Percentiles rank a stretch among this genome's conserved stretches.
These are phyloP conservation scores for Didymellaceae sp. DNA, from an alignment of 2,329 filamentous ascomycete genomes.

Conservation along the genomic window DNA sequence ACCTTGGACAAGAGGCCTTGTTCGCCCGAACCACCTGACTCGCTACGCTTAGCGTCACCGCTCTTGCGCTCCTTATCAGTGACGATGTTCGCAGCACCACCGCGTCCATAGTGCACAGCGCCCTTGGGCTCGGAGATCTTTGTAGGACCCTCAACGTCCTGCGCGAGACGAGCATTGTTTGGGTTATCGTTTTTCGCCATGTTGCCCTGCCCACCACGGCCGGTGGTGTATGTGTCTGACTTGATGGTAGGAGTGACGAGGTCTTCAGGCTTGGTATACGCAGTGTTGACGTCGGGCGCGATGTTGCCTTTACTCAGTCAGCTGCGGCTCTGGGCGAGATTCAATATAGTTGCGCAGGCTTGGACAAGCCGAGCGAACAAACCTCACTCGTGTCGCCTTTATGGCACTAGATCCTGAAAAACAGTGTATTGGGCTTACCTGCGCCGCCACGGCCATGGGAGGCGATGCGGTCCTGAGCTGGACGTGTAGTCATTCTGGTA, in stretches of 20 bases:
- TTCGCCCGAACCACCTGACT: slow-evolving; percentile 19
- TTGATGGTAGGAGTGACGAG: slow-evolving; percentile 85
- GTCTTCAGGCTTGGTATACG: slow-evolving; percentile 58
- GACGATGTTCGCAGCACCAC: slow-evolving; percentile 73
- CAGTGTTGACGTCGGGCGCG: slow-evolving; percentile 46
- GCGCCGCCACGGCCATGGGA: slow-evolving; percentile 82
- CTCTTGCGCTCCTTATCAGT: slow-evolving; percentile 45
- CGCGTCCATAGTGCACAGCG: slow-evolving; percentile 72
- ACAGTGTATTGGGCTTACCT: slow-evolving; percentile 50
- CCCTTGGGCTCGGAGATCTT: slow-evolving; percentile 60
- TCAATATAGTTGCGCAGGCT: background rate
- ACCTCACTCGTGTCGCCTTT: no score
- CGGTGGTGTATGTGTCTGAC: slow-evolving; percentile 83
- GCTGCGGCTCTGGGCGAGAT: background rate
- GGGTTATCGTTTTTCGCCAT: slow-evolving; percentile 79
- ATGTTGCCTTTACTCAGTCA: slow-evolving; percentile 55
- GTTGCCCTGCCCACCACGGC: slow-evolving; percentile 86
- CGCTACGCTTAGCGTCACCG: slow-evolving; percentile 42
- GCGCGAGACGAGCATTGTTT: slow-evolving; percentile 74
- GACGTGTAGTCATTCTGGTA: slow-evolving; percentile 31
- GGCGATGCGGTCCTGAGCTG: slow-evolving; percentile 39
- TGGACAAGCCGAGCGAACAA: background rate
- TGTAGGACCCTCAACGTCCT: slow-evolving; percentile 73
- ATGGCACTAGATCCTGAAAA: no score
- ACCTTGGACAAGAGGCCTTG: slow-evolving; percentile 59